Evolutionary conservation across 495 filamentous ascomycete species (phyloP), one percentile per base, ranked within the genome.

Genomic region (Echria macrotheca): DNA sequence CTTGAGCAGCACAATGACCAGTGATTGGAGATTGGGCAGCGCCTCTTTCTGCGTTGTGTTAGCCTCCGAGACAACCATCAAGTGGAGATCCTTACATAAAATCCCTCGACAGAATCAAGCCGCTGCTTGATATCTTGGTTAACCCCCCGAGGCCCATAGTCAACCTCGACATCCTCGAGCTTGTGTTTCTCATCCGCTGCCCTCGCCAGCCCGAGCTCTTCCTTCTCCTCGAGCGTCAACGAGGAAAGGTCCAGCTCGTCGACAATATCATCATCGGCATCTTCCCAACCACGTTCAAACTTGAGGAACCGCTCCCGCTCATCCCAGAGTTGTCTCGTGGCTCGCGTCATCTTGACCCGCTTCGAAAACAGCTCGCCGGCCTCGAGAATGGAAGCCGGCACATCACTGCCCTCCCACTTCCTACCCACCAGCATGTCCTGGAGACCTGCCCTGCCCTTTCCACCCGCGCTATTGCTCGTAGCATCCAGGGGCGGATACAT

Each of bases 1-100:
- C 66, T 91, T 96, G 54, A 96, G 74, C 21, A 96, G 76, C 5
- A 97, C 91, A 49, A 97, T 91, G 2, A 95, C 85, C n/a, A 96
- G 69, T 4, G 91, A 96, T 59, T 97, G 93, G 3, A 98, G 72
- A 64, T 95, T 80, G 1, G 90, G 85, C 22, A 98, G 66, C 12
- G 84, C 81, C 37, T 84, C 70, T 60, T 75, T 69, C 89, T 96
- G 56, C n/a, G 48, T 17, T n/a, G n/a, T n/a, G n/a, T n/a, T n/a
- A n/a, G n/a, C n/a, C n/a, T n/a, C n/a, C n/a, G n/a, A n/a, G n/a
- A n/a, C n/a, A n/a, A n/a, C n/a, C n/a, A n/a, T n/a, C n/a, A n/a
- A n/a, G n/a, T n/a, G n/a, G n/a, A n/a, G n/a, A n/a, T n/a, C 75
- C 87, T 72, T 65, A 95, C 89, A 62, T 96, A 98, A 58, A 91